phyloP scores from a whole-genome alignment of 805 yeast species.

The Wickerhamiella occidentalis region DNA sequence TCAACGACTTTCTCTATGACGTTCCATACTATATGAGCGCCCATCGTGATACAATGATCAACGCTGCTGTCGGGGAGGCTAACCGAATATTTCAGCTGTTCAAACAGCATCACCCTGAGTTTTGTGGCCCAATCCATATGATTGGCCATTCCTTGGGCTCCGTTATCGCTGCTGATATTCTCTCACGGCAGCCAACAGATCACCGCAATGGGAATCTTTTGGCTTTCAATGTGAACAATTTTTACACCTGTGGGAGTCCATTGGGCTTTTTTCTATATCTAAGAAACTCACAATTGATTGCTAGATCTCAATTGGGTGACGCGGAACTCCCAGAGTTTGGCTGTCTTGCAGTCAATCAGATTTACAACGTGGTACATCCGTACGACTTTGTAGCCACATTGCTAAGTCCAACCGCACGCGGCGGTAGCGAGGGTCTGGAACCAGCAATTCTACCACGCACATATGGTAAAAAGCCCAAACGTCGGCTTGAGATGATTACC shows the following conservation, averaged over 20 bases:
- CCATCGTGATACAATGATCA: slow-evolving; percentile 50
- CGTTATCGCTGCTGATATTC: slow-evolving; percentile 64
- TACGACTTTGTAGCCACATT: slow-evolving; percentile 89
- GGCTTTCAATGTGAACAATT: slow-evolving; percentile 58
- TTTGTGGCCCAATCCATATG: slow-evolving; percentile 45
- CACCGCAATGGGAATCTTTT: slow-evolving; percentile 32
- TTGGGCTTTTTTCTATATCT: slow-evolving; percentile 21
- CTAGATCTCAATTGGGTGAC: slow-evolving; percentile 9
- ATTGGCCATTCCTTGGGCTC: slow-evolving; percentile 86
- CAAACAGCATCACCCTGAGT: slow-evolving; percentile 54
- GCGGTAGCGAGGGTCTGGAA: slow-evolving; percentile 16
- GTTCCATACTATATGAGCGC: slow-evolving; percentile 65
- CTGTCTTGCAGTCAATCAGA: slow-evolving; percentile 51
- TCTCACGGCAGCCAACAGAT: slow-evolving; percentile 34
- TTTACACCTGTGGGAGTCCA: slow-evolving; percentile 34
- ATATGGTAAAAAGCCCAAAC: background rate
- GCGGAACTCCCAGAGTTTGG: slow-evolving; percentile 23
- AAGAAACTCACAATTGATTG: slow-evolving; percentile 13
- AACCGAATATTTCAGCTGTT: slow-evolving; percentile 57
- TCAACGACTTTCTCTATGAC: slow-evolving; percentile 81
- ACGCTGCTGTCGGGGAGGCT: slow-evolving; percentile 56
- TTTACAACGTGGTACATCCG: slow-evolving; percentile 76
- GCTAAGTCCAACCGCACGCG: slow-evolving; percentile 66
- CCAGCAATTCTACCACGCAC: slow-evolving; percentile 3
- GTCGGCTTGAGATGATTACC: slow-evolving; percentile 1